phyloP scores from a whole-genome alignment of 2,329 filamentous ascomycete species.

The Fusarium citri region DNA sequence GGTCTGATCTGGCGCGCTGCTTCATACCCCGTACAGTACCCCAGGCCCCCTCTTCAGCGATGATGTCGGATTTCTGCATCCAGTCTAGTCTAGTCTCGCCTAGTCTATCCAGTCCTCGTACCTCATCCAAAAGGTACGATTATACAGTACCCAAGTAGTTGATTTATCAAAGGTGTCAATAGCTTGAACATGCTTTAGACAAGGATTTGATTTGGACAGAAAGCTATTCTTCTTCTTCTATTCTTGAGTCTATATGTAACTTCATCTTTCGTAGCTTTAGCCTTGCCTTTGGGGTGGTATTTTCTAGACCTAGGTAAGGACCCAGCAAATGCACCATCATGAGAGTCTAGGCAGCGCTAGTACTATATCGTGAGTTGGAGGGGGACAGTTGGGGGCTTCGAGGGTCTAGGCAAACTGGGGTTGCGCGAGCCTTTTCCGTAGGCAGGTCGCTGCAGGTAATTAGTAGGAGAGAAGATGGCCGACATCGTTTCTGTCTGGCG shows the following conservation, averaged over 20 bases:
- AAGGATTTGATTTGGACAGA: background rate
- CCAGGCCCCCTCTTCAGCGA: constrained; percentile 23
- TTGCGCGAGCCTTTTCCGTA: constrained; percentile 40
- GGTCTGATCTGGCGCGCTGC: constrained; percentile 1
- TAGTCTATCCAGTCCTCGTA: background rate
- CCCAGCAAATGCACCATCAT: constrained; percentile 35
- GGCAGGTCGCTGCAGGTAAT: constrained; percentile 17
- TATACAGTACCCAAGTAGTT: background rate
- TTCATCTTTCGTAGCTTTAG: constrained; percentile 4
- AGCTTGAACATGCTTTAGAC: background rate
- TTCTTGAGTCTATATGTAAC: background rate
- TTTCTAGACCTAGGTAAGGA: constrained; percentile 21
- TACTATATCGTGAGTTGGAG: constrained; percentile 11
- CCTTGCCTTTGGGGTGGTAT: constrained; percentile 16
- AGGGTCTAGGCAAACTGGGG: constrained; percentile 45
- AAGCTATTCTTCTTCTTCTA: too few relatives aligned
- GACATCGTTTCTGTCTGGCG: background rate
- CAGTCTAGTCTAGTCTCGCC: background rate
- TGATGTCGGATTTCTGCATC: constrained; percentile 11
- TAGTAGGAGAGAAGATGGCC: background rate
- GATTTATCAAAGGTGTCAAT: background rate
- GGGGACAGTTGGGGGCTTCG: constrained; percentile 32
- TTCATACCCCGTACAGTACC: constrained; percentile 6
- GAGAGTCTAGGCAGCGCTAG: constrained; percentile 22
- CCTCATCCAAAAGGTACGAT: background rate